A percentile compares a stretch with the other conserved stretches of the same genome.
Conservation (phyloP, 495 filamentous ascomycete species). For the Xylaria venustula region DNA sequence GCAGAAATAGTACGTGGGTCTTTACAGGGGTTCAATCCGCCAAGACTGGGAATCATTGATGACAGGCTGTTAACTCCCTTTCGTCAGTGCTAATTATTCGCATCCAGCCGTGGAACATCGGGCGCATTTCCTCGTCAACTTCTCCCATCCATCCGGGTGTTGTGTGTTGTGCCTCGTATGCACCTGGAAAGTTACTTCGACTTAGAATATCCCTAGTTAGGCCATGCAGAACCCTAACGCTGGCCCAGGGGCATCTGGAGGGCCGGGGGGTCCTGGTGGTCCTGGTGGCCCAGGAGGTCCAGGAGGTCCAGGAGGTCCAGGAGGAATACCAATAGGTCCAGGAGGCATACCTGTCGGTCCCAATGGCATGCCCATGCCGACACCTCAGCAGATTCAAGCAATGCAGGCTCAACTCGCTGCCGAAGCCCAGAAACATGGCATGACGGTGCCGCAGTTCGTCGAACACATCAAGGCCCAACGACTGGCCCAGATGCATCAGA, state of each 20-base stretch:
- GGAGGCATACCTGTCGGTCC: slow-evolving; percentile 9
- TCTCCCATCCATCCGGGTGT: background rate
- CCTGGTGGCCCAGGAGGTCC: slow-evolving; percentile 5
- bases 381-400: slow-evolving; percentile 76
- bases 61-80: slow-evolving; percentile 30
- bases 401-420: slow-evolving; percentile 83
- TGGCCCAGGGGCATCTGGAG: slow-evolving; percentile 22
- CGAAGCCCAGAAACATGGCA: slow-evolving; percentile 70
- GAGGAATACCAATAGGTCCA: background rate
- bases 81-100: background rate
- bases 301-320: background rate
- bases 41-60: slow-evolving; percentile 22
- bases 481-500: slow-evolving; percentile 61
- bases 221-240: slow-evolving; percentile 25
- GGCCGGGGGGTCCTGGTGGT: slow-evolving; percentile 2
- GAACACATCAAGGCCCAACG: slow-evolving; percentile 65
- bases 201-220: background rate
- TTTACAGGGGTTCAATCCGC: too few relatives aligned
- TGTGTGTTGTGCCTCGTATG: background rate
- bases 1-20: too few relatives aligned
- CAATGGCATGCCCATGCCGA: slow-evolving; percentile 58
- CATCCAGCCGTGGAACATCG: background rate
- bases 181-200: background rate
- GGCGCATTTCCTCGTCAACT: background rate
- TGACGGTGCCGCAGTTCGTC: slow-evolving; percentile 73